Base-by-base conservation (phyloP, 805 yeast species). In the Ogataea allantospora region DNA sequence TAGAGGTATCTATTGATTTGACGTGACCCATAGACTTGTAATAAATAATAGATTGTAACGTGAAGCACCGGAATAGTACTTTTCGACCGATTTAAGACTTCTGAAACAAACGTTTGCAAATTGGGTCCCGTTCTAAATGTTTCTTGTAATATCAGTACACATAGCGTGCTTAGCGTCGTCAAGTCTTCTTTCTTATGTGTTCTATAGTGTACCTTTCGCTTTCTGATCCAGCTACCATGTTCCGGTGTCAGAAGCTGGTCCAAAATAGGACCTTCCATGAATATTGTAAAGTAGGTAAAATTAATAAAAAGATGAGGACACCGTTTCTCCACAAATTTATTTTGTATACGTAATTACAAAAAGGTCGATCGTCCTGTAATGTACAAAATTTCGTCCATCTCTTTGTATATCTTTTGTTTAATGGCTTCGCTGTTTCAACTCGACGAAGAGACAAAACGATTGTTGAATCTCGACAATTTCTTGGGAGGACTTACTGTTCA, bases 401-500 rank as follows among this genome's bases (percentile, higher is more conserved):
- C 13, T 28, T 5, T 28, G 12, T 16, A 18, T 11, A 28, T 13
- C 23, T 30, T 21, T 13, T 20, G 18, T n/a, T 20, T 16, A 20
- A 31, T 51, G 57, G 33, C 53, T 13, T 42, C 60, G 7, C 40
- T 53, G 18, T 51, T 53, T 28, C 53, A 55, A 44, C 60, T 82
- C 42, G 88, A 80, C 51, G 80, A 78, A n/a, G 74, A 75, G 43
- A 77, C 80, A 51, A 68, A 75, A 44, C 63, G 65, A 39, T 63
- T 80, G 27, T 65, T 82, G 34, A 74, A 73, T 6, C 55, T 79
- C 16, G 84, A 80, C 46, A 77, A 79, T 52, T 83, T 81, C 50
- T 66, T 83, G 39, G 79, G 73, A 29, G 87, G 85, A 10, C 63
- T 84, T 39, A 75, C 88, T 0, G 86, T 86, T 2, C 75, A 81